phyloP scores from a whole-genome alignment of 768 basidiomycete species.

The Leccinum variicolor region DNA sequence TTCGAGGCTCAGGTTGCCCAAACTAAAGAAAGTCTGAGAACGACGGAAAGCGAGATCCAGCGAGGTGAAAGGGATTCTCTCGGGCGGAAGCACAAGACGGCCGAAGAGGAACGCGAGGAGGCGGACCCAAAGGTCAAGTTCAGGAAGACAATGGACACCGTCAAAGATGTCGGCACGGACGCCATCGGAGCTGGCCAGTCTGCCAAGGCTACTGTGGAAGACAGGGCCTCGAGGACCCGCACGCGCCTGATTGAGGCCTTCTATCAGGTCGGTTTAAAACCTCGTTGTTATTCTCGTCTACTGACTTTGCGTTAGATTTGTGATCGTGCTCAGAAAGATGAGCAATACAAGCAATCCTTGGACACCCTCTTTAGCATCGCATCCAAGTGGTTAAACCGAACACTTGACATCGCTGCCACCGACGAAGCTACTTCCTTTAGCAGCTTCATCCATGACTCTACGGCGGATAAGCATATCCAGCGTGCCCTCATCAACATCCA shows the following conservation, averaged over 20 bases:
- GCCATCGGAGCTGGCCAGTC: conserved; percentile 54
- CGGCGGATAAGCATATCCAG: conserved; percentile 58
- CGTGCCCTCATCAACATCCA: conserved; percentile 44
- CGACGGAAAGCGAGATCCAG: conserved; percentile 56
- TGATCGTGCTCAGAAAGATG: conserved; percentile 61
- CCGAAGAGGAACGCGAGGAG: conserved; percentile 40
- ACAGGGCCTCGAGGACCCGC: conserved; percentile 41
- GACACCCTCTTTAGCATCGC: conserved; percentile 54
- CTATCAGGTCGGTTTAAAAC: conserved; percentile 39
- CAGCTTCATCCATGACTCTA: conserved; percentile 58
- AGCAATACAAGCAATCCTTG: conserved; percentile 54
- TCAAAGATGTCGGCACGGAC: conserved; percentile 53
- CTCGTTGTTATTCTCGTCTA: no score
- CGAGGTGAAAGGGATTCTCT: conserved; percentile 55
- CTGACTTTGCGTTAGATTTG: conserved; percentile 42
- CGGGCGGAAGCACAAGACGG: conserved; percentile 49
- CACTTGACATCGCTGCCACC: conserved; percentile 47
- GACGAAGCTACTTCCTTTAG: conserved; percentile 46
- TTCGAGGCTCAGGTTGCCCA: conserved; percentile 49
- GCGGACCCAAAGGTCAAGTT: conserved; percentile 52
- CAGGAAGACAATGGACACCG: conserved; percentile 64
- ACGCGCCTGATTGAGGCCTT: conserved; percentile 49
- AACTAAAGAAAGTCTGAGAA: conserved; percentile 51
- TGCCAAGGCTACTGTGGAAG: conserved; percentile 39
- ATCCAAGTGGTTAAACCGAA: conserved; percentile 53